These are phyloP conservation scores for Hordeum pubiflorum DNA, from an alignment of 202 grass and related monocot genomes.

Conservation along the genomic window DNA sequence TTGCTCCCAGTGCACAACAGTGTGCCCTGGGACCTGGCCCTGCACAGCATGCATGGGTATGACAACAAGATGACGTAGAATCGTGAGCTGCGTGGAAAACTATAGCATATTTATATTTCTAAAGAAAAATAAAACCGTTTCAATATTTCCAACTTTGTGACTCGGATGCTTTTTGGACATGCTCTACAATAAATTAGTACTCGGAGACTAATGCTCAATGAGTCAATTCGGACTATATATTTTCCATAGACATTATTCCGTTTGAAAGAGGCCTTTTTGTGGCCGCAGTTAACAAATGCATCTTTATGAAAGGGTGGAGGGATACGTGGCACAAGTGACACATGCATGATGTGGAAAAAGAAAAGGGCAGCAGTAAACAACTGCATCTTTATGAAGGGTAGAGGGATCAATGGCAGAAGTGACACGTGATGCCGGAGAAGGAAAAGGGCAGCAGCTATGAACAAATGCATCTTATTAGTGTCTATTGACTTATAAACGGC, in stretches of 20 bases:
- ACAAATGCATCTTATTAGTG: background rate
- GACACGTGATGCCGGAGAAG: background rate
- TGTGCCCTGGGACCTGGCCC: no score
- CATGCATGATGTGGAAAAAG: background rate
- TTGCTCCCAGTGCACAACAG: no score
- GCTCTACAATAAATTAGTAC: background rate
- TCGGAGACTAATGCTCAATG: background rate
- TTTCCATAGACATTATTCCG: no score
- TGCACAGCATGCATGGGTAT: no score
- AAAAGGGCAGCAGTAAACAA: background rate
- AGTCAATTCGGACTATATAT: background rate
- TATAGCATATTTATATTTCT: background rate
- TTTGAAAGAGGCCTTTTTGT: background rate
- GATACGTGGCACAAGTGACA: background rate
- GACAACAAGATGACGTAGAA: no score
- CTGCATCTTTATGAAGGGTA: background rate
- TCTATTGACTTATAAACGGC: no score
- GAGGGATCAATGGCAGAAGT: background rate
- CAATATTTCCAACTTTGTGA: background rate
- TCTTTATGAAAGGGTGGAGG: background rate
- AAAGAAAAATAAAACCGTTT: background rate
- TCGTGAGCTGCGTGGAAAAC: background rate
- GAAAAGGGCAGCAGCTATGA: background rate
- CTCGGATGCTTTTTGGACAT: background rate
- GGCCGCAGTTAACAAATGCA: background rate